Base-by-base conservation (phyloP, 805 yeast species). In the Yamadazyma kitorensis region DNA sequence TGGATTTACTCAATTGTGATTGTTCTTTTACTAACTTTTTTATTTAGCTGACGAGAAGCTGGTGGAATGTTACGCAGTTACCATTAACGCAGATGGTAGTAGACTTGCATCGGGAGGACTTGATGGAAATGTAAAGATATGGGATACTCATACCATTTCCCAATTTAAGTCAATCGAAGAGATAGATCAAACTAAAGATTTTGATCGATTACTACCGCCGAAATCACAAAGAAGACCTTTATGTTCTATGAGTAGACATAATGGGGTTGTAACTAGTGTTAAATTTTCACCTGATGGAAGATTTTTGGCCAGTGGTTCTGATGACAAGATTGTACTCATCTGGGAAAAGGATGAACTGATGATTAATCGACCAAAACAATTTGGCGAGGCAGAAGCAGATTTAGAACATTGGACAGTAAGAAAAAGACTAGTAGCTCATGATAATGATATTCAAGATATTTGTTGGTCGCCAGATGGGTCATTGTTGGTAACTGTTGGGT, bases 391-490 rank as follows among this genome's bases (percentile, higher is more conserved):
- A 34, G 82, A 76, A 31, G 39, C 43, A 5, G 96, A 88, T 48
- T 52, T 77, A 36, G 98, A 91, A 57, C 95, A 86, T 49, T 91
- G 98, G 98, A 80, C 91, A 1, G 97, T 91, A 1, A 66, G 96
- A 13, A 86, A 86, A 49, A 74, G 98, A 49, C 72, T 88, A 11
- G 96, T 87, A 13, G 98, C 97, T 1, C 99, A 93, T 58, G 98
- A 93, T 44, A 93, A 91, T 54, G 99, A 93, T 64, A 86, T 93
- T 32, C 98, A 93, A 57, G 98, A 93, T 59, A 81, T 93, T 46
- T 94, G 96, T 27, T 93, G 98, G 98, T 85, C 96, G 2, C 97
- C 98, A 0, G 98, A 91, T 54, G 84, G 95, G 4, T 76, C 86
- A 23, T 76, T 93, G 16, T 64, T 93, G 29, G 96, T 93, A 12